Base-by-base conservation (phyloP, 495 filamentous ascomycete genomes). In the Penicillium verhagenii region DNA sequence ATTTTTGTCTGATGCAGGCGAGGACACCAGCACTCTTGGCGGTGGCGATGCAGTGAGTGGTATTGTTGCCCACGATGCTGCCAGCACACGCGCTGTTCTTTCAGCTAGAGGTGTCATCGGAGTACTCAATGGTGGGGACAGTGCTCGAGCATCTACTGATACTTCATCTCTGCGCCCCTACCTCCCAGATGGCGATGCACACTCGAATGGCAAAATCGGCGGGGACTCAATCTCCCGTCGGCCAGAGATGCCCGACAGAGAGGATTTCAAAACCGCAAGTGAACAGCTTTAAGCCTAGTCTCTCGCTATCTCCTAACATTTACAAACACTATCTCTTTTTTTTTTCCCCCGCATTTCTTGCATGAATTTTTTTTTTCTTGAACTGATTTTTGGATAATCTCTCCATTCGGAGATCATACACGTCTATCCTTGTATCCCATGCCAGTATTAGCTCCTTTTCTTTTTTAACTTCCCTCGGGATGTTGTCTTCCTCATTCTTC, bases 1-100 rank as follows among this genome's bases (percentile, higher is more conserved):
- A 7, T 57, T 70, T n/a, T 53, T 71, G 21, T 69, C 68, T 4
- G 68, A 72, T 9, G 53, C 47, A 23, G 54, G 56, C 4, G 67
- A 68, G 11, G 68, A 73, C 25, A 47, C 49, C 1, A 72, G 71
- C 50, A 73, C 67, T 3, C 39, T 72, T 28, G 68, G 67, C 2
- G 72, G 70, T 43, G 67, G 69, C 19, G 48, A 69, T n/a, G 58
- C 64, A 2, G 46, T 62, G 19, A 60, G 58, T 7, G 56, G 50
- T 11, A 50, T 46, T 42, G 23, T 16, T 1, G 58, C 62, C 1
- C 29, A 61, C 7, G 72, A 75, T 50, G 66, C 54, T 2, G 72
- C 66, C 7, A 77, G 74, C 50, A 77, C 68, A 7, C 68, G 68
- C 1, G 72, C 74, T 20, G 64, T 77, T 0, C 44, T 70, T 0